Conservation (phyloP, 2,329 filamentous ascomycete species). For the Trichoderma aggressivum region DNA sequence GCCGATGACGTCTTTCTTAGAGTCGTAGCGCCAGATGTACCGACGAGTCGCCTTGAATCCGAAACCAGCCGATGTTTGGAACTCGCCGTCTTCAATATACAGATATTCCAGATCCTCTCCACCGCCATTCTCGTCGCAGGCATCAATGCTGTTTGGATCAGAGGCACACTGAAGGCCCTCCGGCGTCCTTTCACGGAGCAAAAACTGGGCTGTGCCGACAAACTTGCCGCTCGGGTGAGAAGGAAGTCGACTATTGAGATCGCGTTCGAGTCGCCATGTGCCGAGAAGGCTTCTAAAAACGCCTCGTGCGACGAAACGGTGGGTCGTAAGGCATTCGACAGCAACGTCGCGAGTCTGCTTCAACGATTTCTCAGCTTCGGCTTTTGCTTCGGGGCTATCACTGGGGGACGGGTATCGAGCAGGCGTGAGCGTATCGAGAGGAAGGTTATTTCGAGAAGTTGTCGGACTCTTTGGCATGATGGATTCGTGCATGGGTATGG, state of each 20-base stretch:
- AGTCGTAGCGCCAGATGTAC: constrained; percentile 71
- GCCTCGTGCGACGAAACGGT: constrained; percentile 58
- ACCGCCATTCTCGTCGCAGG: constrained; percentile 21
- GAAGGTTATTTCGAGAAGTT: constrained; percentile 40
- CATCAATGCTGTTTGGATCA: background rate
- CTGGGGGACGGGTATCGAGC: constrained; percentile 47
- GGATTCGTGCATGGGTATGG: constrained; percentile 43
- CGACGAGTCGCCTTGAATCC: constrained; percentile 60
- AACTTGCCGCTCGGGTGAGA: constrained; percentile 64
- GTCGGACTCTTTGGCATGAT: constrained; percentile 24
- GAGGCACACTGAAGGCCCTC: constrained; percentile 44
- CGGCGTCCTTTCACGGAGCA: constrained; percentile 56
- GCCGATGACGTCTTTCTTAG: constrained; percentile 56
- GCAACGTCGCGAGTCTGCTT: constrained; percentile 44
- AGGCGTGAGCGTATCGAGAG: constrained; percentile 55
- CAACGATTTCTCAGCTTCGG: constrained; percentile 43
- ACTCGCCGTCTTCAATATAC: constrained; percentile 65
- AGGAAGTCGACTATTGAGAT: constrained; percentile 51
- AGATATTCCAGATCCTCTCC: constrained; percentile 58
- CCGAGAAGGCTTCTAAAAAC: constrained; percentile 71
- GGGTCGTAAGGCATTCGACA: constrained; percentile 40
- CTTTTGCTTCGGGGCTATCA: constrained; percentile 36
- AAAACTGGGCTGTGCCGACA: constrained; percentile 61
- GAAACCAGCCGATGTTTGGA: constrained; percentile 54
- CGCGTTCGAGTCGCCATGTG: constrained; percentile 61